Evolutionary conservation across 1,139 yeast genomes (phyloP), one percentile per base, ranked within the genome.

Genomic region (Martiniozyma asiatica): DNA sequence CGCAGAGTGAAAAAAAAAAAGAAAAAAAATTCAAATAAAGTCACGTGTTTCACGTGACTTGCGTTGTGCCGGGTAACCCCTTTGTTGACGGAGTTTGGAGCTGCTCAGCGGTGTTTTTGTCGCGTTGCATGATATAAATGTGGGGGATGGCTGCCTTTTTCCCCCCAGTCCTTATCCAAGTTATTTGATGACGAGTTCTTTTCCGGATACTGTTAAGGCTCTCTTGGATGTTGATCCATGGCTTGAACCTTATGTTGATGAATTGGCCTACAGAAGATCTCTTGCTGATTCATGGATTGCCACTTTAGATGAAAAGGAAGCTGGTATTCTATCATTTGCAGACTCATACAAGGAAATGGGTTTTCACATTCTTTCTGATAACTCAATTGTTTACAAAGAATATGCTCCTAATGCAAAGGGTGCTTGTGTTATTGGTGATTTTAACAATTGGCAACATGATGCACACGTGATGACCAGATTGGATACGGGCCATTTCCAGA

Each of bases 401-500:
- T 87, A 94, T 73, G 85, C 93, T 3, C 98, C 97, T 6, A 76
- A 82, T 47, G 97, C 94, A 2, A 49, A 49, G 6, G 61, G 54
- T 28, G 96, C 93, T 1, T 66, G 73, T 29, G 53, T 89, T 21
- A 76, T 82, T 34, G 98, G 98, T 8, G 97, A 87, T 34, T 89
- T 89, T 63, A 89, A 87, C 53, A 49, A 63, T 38, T 89, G 98
- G 98, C 60, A 76, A 43, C 59, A 67, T 18, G 56, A 57, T 6
- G 44, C 68, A n/a, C 73, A 78, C 47, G 62, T 62, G 31, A 62
- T 87, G 68, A 41, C 37, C 7, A 63, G 59, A 40, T 73, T 66
- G 36, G 65, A 68, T 23, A 84, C 55, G 48, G 95, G 95, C 1
- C 68, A 71, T 32, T 89, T 93, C 72, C 47, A 58, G 18, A 59